Conservation (phyloP, 1,284 basidiomycete species). For the Naganishia sp. region DNA sequence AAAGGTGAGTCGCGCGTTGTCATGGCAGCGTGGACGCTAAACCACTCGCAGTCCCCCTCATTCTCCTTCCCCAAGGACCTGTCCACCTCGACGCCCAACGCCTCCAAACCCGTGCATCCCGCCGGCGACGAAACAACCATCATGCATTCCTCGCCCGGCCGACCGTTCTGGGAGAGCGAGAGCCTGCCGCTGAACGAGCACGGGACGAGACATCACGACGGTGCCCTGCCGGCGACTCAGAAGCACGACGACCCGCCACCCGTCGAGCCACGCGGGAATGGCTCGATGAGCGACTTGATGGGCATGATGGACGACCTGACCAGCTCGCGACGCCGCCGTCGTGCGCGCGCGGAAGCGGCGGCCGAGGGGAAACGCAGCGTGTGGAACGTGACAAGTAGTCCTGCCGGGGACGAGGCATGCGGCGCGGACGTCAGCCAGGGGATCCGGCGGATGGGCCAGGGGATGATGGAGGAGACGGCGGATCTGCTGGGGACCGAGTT, state of each 20-base stretch:
- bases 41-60: background rate
- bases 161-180: slow-evolving; percentile 10
- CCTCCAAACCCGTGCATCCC: no score
- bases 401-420: background rate
- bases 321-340: background rate
- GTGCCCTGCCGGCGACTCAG: no score
- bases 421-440: background rate
- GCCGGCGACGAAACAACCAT: slow-evolving; percentile 5
- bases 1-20: background rate
- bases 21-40: background rate
- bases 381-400: slow-evolving; percentile 14
- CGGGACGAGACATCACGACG: background rate
- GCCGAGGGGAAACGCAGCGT: background rate
- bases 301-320: slow-evolving; percentile 22
- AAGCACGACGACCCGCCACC: no score
- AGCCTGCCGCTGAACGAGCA: background rate
- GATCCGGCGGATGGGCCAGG: slow-evolving; percentile 15
- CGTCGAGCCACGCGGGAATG: background rate
- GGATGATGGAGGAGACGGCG: background rate
- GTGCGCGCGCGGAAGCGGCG: background rate
- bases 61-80: slow-evolving; percentile 8
- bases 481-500: slow-evolving; percentile 13
- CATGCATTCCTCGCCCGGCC: background rate
- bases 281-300: slow-evolving; percentile 4
- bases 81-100: slow-evolving; percentile 9